Conservation (phyloP, 108 stramenopile species). For the Skeletonema marinoi region DNA sequence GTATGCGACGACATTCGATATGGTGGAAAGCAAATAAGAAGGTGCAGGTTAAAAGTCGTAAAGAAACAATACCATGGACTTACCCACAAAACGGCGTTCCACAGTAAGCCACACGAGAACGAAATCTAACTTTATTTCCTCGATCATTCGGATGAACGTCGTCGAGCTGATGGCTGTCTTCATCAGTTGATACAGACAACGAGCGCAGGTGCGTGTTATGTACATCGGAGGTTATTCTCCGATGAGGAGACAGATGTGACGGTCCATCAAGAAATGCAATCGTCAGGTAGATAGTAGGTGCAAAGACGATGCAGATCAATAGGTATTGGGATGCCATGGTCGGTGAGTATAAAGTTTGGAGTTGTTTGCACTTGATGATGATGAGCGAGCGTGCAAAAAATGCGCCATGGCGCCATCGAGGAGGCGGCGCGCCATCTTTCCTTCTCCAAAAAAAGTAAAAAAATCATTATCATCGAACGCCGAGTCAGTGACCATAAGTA, state of each 20-base stretch:
- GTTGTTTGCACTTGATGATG: no score
- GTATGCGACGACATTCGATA: neutral
- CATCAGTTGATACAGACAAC: neutral
- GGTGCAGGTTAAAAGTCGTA: no score
- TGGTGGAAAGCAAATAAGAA: no score
- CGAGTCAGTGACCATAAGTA: no score
- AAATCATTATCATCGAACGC: no score
- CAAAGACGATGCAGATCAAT: neutral
- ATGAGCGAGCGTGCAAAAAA: neutral
- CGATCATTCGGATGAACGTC: neutral
- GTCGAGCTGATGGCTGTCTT: slow-evolving; percentile 4
- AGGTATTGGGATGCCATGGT: neutral
- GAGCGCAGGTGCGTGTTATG: neutral
- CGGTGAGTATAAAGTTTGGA: no score
- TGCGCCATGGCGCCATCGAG: no score
- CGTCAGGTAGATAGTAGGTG: neutral
- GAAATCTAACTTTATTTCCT: slow-evolving; percentile 38
- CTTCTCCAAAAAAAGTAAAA: no score
- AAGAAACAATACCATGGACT: neutral
- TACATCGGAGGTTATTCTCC: slow-evolving; percentile 35
- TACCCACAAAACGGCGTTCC: slow-evolving; percentile 64
- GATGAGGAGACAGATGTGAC: slow-evolving; percentile 16
- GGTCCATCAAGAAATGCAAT: neutral
- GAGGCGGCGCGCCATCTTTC: no score
- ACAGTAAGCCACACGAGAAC: slow-evolving; percentile 68